Conservation (phyloP, 1,284 basidiomycete genomes). For the Ceratobasidium sp. region DNA sequence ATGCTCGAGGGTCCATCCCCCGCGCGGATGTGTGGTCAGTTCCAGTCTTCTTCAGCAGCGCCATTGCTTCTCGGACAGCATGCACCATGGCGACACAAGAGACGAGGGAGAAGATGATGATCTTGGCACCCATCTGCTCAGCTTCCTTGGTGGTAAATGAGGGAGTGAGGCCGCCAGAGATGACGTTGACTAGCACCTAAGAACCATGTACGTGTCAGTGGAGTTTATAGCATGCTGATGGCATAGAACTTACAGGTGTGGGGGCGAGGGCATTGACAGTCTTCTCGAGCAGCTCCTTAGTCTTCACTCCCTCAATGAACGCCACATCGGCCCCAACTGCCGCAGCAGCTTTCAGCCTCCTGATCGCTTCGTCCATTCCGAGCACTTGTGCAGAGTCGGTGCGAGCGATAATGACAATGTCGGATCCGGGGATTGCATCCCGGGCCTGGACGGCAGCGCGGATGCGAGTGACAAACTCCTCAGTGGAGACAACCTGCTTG, state of each 20-base stretch:
- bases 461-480: conserved; percentile 81
- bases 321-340: conserved; percentile 85
- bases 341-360: conserved; percentile 76
- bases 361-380: conserved; percentile 84
- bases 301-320: conserved; percentile 86
- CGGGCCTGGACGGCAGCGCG: conserved; percentile 81
- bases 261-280: conserved; percentile 77
- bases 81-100: conserved; percentile 81
- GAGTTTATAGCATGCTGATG: neutral
- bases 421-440: conserved; percentile 76
- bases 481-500: conserved; percentile 82
- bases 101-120: conserved; percentile 79
- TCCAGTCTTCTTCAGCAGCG: conserved; percentile 78
- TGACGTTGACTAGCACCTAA: conserved; percentile 79
- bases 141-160: conserved; percentile 77
- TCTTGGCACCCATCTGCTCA: conserved; percentile 77
- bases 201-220: conserved; percentile 21
- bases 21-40: conserved; percentile 77
- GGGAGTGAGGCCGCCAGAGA: conserved; percentile 80
- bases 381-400: conserved; percentile 85
- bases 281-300: conserved; percentile 71
- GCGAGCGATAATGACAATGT: conserved; percentile 84
- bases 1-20: conserved; percentile 82
- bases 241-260: conserved; percentile 67
- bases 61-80: conserved; percentile 78